Evolutionary conservation across 2,329 filamentous ascomycete species (phyloP).

Genomic region (Graphilbum sp.): DNA sequence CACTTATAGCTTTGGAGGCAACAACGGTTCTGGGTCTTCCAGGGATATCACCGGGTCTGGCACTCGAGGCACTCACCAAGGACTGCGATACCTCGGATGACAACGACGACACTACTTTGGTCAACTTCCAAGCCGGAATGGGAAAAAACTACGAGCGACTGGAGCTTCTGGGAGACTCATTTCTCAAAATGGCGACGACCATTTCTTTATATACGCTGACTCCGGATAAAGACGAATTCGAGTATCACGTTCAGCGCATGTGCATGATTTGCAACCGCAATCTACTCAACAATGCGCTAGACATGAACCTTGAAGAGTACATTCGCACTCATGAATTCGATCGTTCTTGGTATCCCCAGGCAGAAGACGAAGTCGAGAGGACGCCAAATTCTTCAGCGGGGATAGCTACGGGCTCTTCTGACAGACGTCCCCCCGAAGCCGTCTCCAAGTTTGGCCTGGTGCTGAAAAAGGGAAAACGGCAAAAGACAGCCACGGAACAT

Average conservation of each 20-base stretch:
- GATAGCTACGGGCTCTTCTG: too few species aligned
- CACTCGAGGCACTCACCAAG: conserved; percentile 83
- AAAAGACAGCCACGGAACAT: conserved; percentile 39
- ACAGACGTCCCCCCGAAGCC: too few species aligned
- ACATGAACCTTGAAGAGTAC: conserved; percentile 51
- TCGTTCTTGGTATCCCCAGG: conserved; percentile 74
- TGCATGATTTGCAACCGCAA: conserved; percentile 81
- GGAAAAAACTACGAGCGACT: conserved; percentile 88
- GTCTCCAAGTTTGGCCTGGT: conserved; percentile 41
- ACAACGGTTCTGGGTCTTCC: conserved; percentile 47
- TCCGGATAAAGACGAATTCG: conserved; percentile 65
- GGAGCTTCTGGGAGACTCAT: conserved; percentile 85
- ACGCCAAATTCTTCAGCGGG: too few species aligned
- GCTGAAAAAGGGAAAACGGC: conserved; percentile 54
- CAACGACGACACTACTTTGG: conserved; percentile 44
- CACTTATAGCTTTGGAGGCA: conserved; percentile 64
- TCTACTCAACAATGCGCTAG: conserved; percentile 59
- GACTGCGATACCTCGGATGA: conserved; percentile 76
- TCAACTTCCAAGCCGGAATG: conserved; percentile 73
- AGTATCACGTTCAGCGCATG: conserved; percentile 86
- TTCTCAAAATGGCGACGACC: conserved; percentile 89
- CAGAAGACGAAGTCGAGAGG: conserved; percentile 1
- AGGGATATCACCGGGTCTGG: conserved; percentile 45
- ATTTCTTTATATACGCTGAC: conserved; percentile 68
- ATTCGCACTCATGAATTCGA: conserved; percentile 74